phyloP scores from a whole-genome alignment of 257 asterid species.

The Ocimum tenuiflorum region DNA sequence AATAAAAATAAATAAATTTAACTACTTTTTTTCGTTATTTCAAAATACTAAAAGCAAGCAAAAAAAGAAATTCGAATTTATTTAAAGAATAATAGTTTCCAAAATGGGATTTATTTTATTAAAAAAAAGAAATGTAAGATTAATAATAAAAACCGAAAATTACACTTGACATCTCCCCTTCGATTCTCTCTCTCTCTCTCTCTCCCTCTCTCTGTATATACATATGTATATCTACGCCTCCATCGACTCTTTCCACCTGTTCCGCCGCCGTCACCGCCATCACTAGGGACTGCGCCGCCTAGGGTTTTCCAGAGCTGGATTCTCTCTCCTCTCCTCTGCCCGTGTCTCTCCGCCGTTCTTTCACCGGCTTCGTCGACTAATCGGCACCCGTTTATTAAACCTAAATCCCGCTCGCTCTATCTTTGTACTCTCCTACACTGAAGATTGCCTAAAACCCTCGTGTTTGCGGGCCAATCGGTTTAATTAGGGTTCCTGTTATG shows the following conservation, averaged over 20 bases:
- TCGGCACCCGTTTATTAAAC: slow-evolving; percentile 22
- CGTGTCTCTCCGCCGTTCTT: slow-evolving; percentile 42
- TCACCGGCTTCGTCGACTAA: slow-evolving; percentile 65
- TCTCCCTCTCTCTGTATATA: slow-evolving; percentile 19
- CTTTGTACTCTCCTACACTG: slow-evolving; percentile 16
- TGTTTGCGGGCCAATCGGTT: slow-evolving; percentile 17
- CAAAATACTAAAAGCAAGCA: not conserved
- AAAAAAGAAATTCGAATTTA: not conserved
- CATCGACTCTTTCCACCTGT: slow-evolving; percentile 37
- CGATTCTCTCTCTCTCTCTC: slow-evolving; percentile 30
- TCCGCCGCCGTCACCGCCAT: slow-evolving; percentile 37
- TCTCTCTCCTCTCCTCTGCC: slow-evolving; percentile 28
- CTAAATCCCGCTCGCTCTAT: slow-evolving; percentile 15
- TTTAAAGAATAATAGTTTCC: too few relatives aligned
- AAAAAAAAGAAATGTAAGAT: not conserved
- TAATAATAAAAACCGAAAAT: slow-evolving; percentile 26
- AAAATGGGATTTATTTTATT: not conserved
- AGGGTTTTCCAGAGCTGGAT: slow-evolving; percentile 54
- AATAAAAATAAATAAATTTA: not conserved
- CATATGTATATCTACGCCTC: slow-evolving; percentile 42
- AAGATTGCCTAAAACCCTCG: slow-evolving; percentile 2
- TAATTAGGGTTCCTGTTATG: slow-evolving; percentile 59
- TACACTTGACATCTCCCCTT: slow-evolving; percentile 23
- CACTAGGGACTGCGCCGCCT: slow-evolving; percentile 20
- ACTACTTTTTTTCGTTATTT: not conserved